Percentiles rank a stretch among this genome's conserved stretches.
Evolutionary conservation across 192 early-diverging fungal species (phyloP).

Genomic region (Pilaira anomala): DNA sequence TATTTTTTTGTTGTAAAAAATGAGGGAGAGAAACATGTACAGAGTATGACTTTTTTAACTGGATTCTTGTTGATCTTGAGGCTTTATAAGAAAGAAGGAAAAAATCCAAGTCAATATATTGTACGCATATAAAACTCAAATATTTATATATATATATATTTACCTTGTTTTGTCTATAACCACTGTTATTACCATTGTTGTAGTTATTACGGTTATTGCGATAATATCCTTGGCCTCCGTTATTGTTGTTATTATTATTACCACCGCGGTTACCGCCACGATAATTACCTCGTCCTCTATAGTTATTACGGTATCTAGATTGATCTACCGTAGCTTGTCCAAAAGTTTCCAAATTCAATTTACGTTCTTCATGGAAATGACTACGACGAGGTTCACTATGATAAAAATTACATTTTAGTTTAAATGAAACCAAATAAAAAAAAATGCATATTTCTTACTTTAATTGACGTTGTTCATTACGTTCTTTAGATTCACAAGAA

Average conservation of each 20-base stretch:
- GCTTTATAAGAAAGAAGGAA: no score
- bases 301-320: constrained; percentile 55
- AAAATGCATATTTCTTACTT: constrained; percentile 6
- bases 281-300: constrained; percentile 52
- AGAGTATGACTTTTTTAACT: no score
- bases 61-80: no score
- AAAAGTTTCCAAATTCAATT: constrained; percentile 95
- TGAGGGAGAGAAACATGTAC: no score
- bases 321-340: constrained; percentile 78
- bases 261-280: constrained; percentile 38
- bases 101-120: no score
- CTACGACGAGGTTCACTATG: constrained; percentile 62
- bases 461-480: constrained; percentile 39
- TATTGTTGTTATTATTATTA: constrained; percentile 15
- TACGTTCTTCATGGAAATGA: constrained; percentile 81
- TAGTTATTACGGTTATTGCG: constrained; percentile 7
- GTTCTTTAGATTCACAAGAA: constrained; percentile 86
- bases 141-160: no score
- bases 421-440: background rate
- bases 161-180: constrained; percentile 3
- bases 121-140: no score
- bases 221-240: background rate
- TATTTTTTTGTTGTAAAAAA: no score
- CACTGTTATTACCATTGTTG: background rate
- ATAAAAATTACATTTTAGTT: background rate